Evolutionary conservation across 176 grass and related monocot genomes (phyloP).

Genomic region (Poa annua): DNA sequence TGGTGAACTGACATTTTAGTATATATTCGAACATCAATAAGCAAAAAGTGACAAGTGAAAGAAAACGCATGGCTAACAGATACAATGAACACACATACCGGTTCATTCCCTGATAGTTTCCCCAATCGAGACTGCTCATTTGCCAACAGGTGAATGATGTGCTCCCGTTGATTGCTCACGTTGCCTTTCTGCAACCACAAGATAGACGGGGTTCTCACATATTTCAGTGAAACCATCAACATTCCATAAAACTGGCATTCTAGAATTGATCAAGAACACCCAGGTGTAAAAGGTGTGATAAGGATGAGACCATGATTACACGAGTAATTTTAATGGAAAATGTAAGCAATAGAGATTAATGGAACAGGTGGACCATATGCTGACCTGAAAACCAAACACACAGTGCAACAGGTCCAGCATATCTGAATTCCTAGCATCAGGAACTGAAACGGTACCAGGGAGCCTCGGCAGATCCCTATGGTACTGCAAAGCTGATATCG

Average conservation of each 20-base stretch:
- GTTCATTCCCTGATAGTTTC: slow-evolving; percentile 66
- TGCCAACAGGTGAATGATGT: slow-evolving; percentile 88
- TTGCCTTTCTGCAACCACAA: slow-evolving; percentile 71
- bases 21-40: not conserved
- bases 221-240: slow-evolving; percentile 10
- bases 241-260: slow-evolving; percentile 23
- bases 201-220: not conserved
- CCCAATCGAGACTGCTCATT: slow-evolving; percentile 88
- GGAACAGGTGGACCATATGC: slow-evolving; percentile 18
- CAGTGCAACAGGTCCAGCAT: slow-evolving; percentile 90
- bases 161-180: slow-evolving; percentile 86
- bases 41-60: not conserved
- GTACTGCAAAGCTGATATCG: slow-evolving; percentile 86
- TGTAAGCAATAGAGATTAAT: not conserved
- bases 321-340: not conserved
- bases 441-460: slow-evolving; percentile 64
- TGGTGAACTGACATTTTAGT: not conserved
- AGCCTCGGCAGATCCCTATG: slow-evolving; percentile 70
- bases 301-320: slow-evolving; percentile 2
- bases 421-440: slow-evolving; percentile 81
- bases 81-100: slow-evolving; percentile 53
- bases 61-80: slow-evolving; percentile 8
- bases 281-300: not conserved
- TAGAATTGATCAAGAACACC: slow-evolving; percentile 1
- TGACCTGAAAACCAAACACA: slow-evolving; percentile 92